Evolutionary conservation across 345 rosid genomes (phyloP).

Genomic region (Dipteronia dyeriana): DNA sequence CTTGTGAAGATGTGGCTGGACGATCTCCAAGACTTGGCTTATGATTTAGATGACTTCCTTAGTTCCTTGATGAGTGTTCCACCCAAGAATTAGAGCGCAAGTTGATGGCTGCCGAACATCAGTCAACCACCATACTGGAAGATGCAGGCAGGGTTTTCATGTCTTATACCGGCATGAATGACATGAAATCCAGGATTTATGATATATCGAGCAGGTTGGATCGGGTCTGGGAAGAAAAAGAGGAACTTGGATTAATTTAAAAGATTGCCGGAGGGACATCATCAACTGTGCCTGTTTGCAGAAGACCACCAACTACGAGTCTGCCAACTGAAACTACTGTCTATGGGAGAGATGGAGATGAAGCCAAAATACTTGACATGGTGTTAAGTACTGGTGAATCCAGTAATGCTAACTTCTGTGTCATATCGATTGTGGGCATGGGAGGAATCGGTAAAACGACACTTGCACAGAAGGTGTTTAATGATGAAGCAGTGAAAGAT

Average conservation of each 20-base stretch:
- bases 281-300: not conserved
- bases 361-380: not conserved
- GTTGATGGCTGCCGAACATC: not conserved
- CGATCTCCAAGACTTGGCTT: constrained; percentile 8
- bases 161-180: not conserved
- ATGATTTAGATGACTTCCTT: constrained; percentile 10
- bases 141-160: too few relatives aligned
- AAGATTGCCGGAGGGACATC: not conserved
- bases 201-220: not conserved
- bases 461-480: not conserved
- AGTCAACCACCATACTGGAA: too few relatives aligned
- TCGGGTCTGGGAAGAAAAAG: not conserved
- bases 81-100: not conserved
- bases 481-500: not conserved
- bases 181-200: not conserved
- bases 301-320: not conserved
- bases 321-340: not conserved
- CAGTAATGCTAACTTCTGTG: not conserved
- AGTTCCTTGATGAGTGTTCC: not conserved
- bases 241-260: not conserved
- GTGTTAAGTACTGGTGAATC: not conserved
- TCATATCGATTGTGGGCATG: not conserved
- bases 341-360: not conserved
- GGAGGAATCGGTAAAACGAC: not conserved
- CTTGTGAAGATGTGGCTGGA: constrained; percentile 9